Evolutionary conservation across 768 basidiomycete genomes (phyloP).

Genomic region (Peribolospora baueri): DNA sequence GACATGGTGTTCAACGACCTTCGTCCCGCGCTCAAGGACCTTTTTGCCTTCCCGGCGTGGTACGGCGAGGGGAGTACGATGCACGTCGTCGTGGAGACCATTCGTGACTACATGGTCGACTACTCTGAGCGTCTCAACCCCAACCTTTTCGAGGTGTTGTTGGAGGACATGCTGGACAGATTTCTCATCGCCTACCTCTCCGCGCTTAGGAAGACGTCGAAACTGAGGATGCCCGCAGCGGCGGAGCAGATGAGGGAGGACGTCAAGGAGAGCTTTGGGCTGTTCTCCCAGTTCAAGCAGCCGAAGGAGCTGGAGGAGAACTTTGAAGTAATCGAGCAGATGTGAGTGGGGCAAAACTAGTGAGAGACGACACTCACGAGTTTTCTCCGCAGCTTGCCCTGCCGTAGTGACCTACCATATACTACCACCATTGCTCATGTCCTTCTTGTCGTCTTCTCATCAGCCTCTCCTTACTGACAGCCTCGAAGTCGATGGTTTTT

Average conservation of each 20-base stretch:
- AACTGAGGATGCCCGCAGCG: conserved; percentile 62
- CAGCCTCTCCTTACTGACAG: conserved; percentile 49
- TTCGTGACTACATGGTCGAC: conserved; percentile 89
- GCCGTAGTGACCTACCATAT: not conserved
- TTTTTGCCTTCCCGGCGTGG: conserved; percentile 53
- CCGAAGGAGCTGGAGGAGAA: conserved; percentile 47
- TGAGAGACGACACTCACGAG: not conserved
- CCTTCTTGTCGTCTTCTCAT: not conserved
- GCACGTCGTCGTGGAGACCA: conserved; percentile 73
- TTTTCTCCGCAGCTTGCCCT: conserved; percentile 9
- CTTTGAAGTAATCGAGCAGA: conserved; percentile 68
- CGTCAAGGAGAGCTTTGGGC: conserved; percentile 45
- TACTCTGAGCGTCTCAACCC: conserved; percentile 77
- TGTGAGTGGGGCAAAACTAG: conserved; percentile 8
- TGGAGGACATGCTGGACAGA: conserved; percentile 75
- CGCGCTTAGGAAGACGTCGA: conserved; percentile 55
- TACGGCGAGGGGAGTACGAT: conserved; percentile 30
- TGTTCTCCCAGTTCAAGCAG: conserved; percentile 56
- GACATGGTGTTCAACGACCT: conserved; percentile 88
- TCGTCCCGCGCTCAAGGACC: conserved; percentile 54
- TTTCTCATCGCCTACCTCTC: conserved; percentile 80
- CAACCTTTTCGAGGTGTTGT: conserved; percentile 64
- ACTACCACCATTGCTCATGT: not conserved
- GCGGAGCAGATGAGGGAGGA: conserved; percentile 64
- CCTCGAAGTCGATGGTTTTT: conserved; percentile 70